Evolutionary conservation across 192 early-diverging fungal genomes (phyloP).

Genomic region (Coemansia sp.): DNA sequence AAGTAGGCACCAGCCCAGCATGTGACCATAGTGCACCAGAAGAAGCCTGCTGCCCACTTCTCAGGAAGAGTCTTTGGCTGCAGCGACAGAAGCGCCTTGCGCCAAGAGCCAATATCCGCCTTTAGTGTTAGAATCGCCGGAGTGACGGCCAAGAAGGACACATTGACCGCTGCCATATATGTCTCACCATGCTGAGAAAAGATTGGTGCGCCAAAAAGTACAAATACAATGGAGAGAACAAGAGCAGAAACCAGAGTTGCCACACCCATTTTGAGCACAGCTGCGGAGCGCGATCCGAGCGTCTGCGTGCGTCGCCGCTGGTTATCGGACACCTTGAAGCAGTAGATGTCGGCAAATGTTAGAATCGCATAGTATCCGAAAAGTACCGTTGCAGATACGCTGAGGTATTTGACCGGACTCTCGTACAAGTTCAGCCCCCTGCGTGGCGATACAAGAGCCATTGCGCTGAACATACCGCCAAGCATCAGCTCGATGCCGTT

Average conservation of each 20-base stretch:
- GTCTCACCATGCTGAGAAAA: conserved; percentile 33
- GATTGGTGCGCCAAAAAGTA: conserved; percentile 45
- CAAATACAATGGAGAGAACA: conserved; percentile 9
- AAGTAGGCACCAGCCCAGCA: conserved; percentile 41
- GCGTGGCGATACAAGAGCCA: conserved; percentile 39
- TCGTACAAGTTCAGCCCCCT: conserved; percentile 39
- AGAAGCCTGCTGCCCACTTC: conserved; percentile 46
- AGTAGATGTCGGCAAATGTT: conserved; percentile 42
- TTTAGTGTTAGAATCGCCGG: conserved; percentile 40
- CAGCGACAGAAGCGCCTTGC: conserved; percentile 21
- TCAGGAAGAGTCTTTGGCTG: conserved; percentile 28
- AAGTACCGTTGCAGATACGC: conserved; percentile 19
- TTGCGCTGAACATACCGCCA: conserved; percentile 31
- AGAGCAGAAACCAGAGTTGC: conserved; percentile 13
- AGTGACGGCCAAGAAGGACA: conserved; percentile 39
- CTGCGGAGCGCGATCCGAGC: conserved; percentile 3
- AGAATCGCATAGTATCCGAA: conserved; percentile 42
- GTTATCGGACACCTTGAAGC: conserved; percentile 18
- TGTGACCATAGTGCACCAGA: conserved; percentile 36
- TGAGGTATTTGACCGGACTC: conserved; percentile 29
- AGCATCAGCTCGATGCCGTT: conserved; percentile 47
- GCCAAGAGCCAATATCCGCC: conserved; percentile 13
- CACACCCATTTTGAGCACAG: conserved; percentile 6
- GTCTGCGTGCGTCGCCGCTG: not conserved
- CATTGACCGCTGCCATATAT: conserved; percentile 27